A percentile compares a stretch with the other conserved stretches of the same genome.
These are phyloP conservation scores for Fusarium vanettenii DNA, from an alignment of 2,329 filamentous ascomycete species.

Conservation along the genomic window DNA sequence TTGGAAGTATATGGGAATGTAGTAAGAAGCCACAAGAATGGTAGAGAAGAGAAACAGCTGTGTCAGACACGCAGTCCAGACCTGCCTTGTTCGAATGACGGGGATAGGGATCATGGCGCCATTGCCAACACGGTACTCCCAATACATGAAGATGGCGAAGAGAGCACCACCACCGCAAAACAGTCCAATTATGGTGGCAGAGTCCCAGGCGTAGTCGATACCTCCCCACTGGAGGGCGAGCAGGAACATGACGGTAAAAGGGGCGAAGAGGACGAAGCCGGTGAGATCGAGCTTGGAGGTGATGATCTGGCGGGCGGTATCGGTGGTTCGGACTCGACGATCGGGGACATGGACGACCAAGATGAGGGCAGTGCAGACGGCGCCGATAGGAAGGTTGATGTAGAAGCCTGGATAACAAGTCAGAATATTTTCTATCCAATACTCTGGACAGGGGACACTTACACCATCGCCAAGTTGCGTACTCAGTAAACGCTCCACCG, in stretches of 20 bases:
- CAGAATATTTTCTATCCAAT: background rate
- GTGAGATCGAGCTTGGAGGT: slow-evolving; percentile 55
- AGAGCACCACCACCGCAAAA: slow-evolving; percentile 56
- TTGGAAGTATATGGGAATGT: slow-evolving; percentile 65
- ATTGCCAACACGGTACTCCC: slow-evolving; percentile 57
- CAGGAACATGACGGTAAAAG: slow-evolving; percentile 60
- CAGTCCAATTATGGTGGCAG: slow-evolving; percentile 57
- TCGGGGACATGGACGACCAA: slow-evolving; percentile 53
- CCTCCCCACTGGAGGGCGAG: slow-evolving; percentile 66
- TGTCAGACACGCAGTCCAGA: slow-evolving; percentile 56
- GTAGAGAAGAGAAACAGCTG: slow-evolving; percentile 56
- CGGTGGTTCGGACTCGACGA: slow-evolving; percentile 15
- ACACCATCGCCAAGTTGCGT: slow-evolving; percentile 59
- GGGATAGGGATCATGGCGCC: slow-evolving; percentile 62
- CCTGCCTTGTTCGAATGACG: slow-evolving; percentile 55
- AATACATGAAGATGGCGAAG: slow-evolving; percentile 56
- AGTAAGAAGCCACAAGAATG: slow-evolving; percentile 59
- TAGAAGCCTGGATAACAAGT: slow-evolving; percentile 52
- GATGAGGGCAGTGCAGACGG: slow-evolving; percentile 48
- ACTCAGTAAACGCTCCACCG: slow-evolving; percentile 55
- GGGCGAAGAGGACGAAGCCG: slow-evolving; percentile 58
- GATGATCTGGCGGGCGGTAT: slow-evolving; percentile 28
- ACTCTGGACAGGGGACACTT: slow-evolving; percentile 7
- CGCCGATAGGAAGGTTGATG: slow-evolving; percentile 60
- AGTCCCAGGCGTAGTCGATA: slow-evolving; percentile 58